phyloP scores from a whole-genome alignment of 306 rosid species.

The Elaeagnus macrophylla region DNA sequence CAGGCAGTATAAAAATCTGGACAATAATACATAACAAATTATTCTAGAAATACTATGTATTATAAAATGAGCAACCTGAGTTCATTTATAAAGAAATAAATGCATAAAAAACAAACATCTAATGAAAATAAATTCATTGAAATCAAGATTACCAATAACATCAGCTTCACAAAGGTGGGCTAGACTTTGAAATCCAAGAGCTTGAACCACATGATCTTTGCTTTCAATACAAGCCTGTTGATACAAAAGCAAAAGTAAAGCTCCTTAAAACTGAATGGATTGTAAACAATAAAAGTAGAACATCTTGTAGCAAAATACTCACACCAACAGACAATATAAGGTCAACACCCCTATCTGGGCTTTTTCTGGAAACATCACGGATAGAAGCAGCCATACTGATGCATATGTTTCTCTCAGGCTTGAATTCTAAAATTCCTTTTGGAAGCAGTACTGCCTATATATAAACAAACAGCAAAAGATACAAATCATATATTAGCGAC shows the following conservation, averaged over 20 bases:
- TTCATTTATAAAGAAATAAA: slow-evolving; percentile 3
- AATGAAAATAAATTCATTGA: slow-evolving; percentile 10
- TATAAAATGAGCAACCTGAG: background rate
- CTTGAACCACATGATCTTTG: slow-evolving; percentile 59
- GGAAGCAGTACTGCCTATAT: slow-evolving; percentile 65
- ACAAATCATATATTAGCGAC: slow-evolving; percentile 12
- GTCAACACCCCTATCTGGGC: slow-evolving; percentile 92
- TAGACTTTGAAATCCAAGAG: slow-evolving; percentile 91
- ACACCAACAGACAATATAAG: slow-evolving; percentile 94
- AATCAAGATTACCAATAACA: slow-evolving; percentile 58
- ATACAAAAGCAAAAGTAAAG: slow-evolving; percentile 19
- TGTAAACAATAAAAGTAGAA: slow-evolving; percentile 21
- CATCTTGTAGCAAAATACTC: slow-evolving; percentile 18
- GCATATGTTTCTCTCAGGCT: slow-evolving; percentile 54
- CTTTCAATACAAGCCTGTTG: slow-evolving; percentile 80
- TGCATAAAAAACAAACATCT: background rate
- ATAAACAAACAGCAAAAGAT: slow-evolving; percentile 20
- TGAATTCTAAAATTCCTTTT: slow-evolving; percentile 49
- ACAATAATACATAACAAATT: slow-evolving; percentile 14
- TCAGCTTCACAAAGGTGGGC: slow-evolving; percentile 92
- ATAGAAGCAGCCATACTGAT: slow-evolving; percentile 83
- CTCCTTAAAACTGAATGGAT: slow-evolving; percentile 20
- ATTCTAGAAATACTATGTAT: slow-evolving; percentile 18
- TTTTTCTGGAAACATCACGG: slow-evolving; percentile 80
- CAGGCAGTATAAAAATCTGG: slow-evolving; percentile 97